A percentile compares a stretch with the other conserved stretches of the same genome.
Evolutionary conservation across 768 basidiomycete species (phyloP).

Genomic region (Lentinula guzmanii): DNA sequence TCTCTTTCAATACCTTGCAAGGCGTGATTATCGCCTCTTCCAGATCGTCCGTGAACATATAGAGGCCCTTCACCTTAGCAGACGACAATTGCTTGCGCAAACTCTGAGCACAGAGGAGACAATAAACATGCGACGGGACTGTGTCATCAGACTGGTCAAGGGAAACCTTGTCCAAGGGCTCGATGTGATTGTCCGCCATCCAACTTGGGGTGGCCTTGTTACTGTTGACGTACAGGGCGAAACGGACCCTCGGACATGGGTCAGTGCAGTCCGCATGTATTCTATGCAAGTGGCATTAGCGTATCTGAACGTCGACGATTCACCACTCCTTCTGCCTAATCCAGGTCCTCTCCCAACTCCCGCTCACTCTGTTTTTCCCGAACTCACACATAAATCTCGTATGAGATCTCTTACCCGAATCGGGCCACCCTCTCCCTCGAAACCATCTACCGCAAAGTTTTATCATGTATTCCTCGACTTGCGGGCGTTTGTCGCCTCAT

Average conservation of each 20-base stretch:
- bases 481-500: slow-evolving; percentile 87
- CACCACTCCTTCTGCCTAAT: slow-evolving; percentile 28
- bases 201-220: slow-evolving; percentile 84
- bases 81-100: slow-evolving; percentile 83
- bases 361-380: slow-evolving; percentile 69
- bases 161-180: slow-evolving; percentile 90
- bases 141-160: slow-evolving; percentile 79
- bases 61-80: slow-evolving; percentile 85
- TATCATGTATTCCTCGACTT: slow-evolving; percentile 90
- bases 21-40: slow-evolving; percentile 87
- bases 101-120: slow-evolving; percentile 88
- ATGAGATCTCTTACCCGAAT: slow-evolving; percentile 29
- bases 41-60: slow-evolving; percentile 83
- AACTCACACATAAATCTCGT: slow-evolving; percentile 29
- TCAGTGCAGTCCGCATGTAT: slow-evolving; percentile 88
- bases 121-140: slow-evolving; percentile 71
- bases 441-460: slow-evolving; percentile 57
- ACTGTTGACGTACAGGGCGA: slow-evolving; percentile 88
- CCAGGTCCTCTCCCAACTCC: slow-evolving; percentile 47
- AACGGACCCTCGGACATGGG: slow-evolving; percentile 75
- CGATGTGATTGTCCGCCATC: slow-evolving; percentile 95
- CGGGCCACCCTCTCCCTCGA: slow-evolving; percentile 17
- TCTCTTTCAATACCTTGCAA: slow-evolving; percentile 87
- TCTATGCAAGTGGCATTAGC: slow-evolving; percentile 82
- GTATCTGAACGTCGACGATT: slow-evolving; percentile 56